phyloP scores from a whole-genome alignment of 495 filamentous ascomycete genomes.

The Staphylotrichum longicolle region DNA sequence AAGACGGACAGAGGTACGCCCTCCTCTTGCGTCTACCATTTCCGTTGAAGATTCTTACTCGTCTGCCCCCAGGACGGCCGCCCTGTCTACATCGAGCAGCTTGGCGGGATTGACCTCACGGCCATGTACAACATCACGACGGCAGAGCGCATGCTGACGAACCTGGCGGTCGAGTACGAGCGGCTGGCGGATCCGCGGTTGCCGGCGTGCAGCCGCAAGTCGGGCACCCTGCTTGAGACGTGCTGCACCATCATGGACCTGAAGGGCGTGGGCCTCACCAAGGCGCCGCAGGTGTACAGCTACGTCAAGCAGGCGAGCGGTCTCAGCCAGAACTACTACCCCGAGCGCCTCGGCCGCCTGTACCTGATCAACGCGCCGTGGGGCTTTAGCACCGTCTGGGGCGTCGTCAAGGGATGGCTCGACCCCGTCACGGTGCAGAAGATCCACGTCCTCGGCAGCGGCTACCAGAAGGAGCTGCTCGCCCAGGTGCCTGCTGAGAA shows the following conservation, averaged over 20 bases:
- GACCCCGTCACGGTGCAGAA: conserved; percentile 95
- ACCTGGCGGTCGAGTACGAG: conserved; percentile 96
- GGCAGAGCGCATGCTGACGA: conserved; percentile 88
- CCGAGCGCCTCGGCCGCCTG: conserved; percentile 80
- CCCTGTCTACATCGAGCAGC: conserved; percentile 93
- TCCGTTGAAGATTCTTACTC: background rate
- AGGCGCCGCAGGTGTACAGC: conserved; percentile 70
- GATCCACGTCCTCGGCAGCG: conserved; percentile 83
- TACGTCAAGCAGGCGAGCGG: conserved; percentile 66
- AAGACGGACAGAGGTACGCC: conserved; percentile 90
- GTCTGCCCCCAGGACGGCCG: conserved; percentile 71
- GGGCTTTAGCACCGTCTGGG: conserved; percentile 83
- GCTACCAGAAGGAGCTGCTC: conserved; percentile 80
- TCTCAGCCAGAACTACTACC: conserved; percentile 95
- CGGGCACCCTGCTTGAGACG: conserved; percentile 86
- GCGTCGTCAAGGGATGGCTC: conserved; percentile 82
- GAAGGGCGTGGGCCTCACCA: conserved; percentile 84
- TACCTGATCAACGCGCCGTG: conserved; percentile 98
- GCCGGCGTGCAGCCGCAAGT: conserved; percentile 92
- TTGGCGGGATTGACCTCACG: conserved; percentile 86
- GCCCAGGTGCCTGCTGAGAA: conserved; percentile 87
- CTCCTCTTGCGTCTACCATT: background rate
- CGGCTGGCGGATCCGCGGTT: conserved; percentile 88
- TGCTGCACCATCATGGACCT: conserved; percentile 97
- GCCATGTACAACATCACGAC: conserved; percentile 89